Conservation (phyloP, 768 basidiomycete species). For the Gloeophyllum trabeum region DNA sequence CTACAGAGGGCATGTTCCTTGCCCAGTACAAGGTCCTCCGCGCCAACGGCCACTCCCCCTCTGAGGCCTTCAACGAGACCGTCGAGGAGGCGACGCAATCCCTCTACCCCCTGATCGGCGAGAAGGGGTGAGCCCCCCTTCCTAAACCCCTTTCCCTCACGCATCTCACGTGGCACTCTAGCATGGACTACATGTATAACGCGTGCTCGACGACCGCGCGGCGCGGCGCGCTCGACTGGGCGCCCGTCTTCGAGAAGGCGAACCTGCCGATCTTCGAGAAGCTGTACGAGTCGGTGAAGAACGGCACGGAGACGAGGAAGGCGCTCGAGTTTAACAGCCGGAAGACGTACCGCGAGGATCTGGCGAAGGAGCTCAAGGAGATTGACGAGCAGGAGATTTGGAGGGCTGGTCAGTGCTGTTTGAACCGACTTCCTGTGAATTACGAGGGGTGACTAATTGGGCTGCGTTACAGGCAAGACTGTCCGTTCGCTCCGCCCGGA, state of each 20-base stretch:
- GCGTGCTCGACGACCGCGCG: conserved; percentile 99
- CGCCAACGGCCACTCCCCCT: conserved; percentile 92
- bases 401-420: conserved; percentile 61
- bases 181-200: conserved; percentile 99
- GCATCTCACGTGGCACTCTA: conserved; percentile 17
- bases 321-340: conserved; percentile 94
- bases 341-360: conserved; percentile 84
- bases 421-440: conserved; percentile 1
- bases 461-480: conserved; percentile 49
- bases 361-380: conserved; percentile 84
- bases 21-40: conserved; percentile 98
- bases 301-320: conserved; percentile 96
- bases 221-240: conserved; percentile 99
- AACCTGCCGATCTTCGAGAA: conserved; percentile 92
- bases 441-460: background rate
- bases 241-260: conserved; percentile 89
- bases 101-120: conserved; percentile 92
- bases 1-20: conserved; percentile 89
- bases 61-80: conserved; percentile 99
- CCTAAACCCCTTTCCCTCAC: background rate
- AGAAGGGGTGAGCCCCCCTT: conserved; percentile 61
- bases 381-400: conserved; percentile 99
- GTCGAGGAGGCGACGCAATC: conserved; percentile 99
- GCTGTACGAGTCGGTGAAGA: conserved; percentile 88
- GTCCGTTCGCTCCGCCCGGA: conserved; percentile 86